A percentile compares a stretch with the other conserved stretches of the same genome.
phyloP scores from a whole-genome alignment of 768 basidiomycete species.

The Psilocybe cyanescens region DNA sequence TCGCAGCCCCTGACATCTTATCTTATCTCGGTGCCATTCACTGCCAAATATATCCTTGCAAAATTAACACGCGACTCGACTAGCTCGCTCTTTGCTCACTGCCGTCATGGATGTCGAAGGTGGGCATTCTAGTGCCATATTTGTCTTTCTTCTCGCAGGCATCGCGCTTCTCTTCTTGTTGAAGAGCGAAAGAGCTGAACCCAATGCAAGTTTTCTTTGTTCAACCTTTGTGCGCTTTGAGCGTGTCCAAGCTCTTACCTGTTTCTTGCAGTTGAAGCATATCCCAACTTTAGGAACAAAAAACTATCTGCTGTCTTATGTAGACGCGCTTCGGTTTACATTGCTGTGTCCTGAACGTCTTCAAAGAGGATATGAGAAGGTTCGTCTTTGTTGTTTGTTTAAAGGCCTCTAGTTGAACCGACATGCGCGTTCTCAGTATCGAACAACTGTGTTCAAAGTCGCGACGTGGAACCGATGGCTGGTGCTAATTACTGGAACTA shows the following conservation, averaged over 20 bases:
- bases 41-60: neutral
- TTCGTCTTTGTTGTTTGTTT: conserved; percentile 3
- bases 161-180: neutral
- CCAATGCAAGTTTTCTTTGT: conserved; percentile 9
- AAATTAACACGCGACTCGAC: neutral
- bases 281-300: conserved; percentile 28
- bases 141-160: conserved; percentile 4
- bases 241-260: neutral
- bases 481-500: conserved; percentile 35
- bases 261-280: conserved; percentile 24
- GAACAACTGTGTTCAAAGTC: conserved; percentile 29
- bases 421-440: conserved; percentile 8
- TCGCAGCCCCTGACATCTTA: conserved; percentile 13
- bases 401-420: neutral
- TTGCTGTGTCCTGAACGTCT: conserved; percentile 15
- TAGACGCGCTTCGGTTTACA: conserved; percentile 24
- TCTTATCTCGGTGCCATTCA: conserved; percentile 15
- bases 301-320: conserved; percentile 22
- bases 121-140: conserved; percentile 10
- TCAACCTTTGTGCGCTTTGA: neutral
- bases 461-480: conserved; percentile 37
- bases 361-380: conserved; percentile 26
- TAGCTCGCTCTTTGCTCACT: neutral
- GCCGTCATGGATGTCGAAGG: conserved; percentile 8
- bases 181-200: conserved; percentile 10